A percentile compares a stretch with the other conserved stretches of the same genome.
Evolutionary conservation across 257 asterid genomes (phyloP).

Genomic region (Rhazya stricta): DNA sequence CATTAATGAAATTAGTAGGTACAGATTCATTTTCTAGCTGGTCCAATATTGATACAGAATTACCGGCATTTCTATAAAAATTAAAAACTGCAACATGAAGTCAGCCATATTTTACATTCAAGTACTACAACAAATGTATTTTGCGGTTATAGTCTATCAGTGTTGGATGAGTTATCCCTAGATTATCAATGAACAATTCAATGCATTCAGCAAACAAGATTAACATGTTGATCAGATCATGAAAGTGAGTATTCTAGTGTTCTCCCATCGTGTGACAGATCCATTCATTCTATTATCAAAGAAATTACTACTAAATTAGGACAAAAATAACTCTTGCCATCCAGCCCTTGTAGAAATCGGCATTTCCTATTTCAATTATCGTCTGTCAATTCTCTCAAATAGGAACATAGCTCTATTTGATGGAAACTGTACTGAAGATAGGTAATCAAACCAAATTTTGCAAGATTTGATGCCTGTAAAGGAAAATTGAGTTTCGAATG

Average conservation of each 20-base stretch:
- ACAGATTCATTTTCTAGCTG: neutral
- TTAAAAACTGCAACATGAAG: neutral
- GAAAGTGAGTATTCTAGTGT: neutral
- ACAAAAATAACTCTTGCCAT: neutral
- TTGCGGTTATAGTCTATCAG: neutral
- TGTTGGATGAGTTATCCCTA: neutral
- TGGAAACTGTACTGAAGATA: neutral
- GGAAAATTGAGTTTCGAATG: neutral
- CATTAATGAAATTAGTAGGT: conserved; percentile 6
- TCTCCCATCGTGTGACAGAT: neutral
- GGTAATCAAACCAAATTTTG: neutral
- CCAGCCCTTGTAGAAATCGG: neutral
- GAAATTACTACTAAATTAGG: neutral
- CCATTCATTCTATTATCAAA: neutral
- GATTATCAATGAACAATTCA: neutral
- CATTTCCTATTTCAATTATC: neutral
- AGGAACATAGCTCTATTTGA: neutral
- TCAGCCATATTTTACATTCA: neutral
- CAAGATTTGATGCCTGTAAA: neutral
- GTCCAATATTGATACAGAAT: neutral
- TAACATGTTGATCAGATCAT: neutral
- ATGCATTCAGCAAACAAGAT: neutral
- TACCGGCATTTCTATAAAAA: neutral
- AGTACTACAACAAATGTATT: neutral
- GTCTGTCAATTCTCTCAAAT: neutral